Percentiles rank a stretch among this genome's conserved stretches.
Evolutionary conservation across 2,329 filamentous ascomycete species (phyloP).

Genomic region (Pezicula neosporulosa): DNA sequence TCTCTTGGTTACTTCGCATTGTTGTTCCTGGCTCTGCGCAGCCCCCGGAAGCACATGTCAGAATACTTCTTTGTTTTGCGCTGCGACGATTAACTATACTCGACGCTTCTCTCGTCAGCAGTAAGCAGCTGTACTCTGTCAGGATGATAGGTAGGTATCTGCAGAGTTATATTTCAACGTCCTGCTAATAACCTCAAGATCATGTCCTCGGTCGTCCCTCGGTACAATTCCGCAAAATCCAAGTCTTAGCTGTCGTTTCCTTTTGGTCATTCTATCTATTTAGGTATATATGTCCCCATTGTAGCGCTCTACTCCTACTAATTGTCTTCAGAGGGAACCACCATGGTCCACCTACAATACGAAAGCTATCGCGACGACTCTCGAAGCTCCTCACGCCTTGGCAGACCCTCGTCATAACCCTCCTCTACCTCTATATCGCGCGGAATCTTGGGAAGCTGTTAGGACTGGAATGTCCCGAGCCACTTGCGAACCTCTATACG

Average conservation of each 20-base stretch:
- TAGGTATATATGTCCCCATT: constrained; percentile 45
- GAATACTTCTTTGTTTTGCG: no score
- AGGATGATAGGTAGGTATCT: background rate
- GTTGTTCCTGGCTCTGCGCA: no score
- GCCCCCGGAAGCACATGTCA: no score
- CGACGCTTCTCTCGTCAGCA: no score
- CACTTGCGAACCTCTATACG: constrained; percentile 90
- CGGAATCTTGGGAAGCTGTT: constrained; percentile 93
- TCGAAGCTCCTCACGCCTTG: constrained; percentile 75
- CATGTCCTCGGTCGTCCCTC: constrained; percentile 91
- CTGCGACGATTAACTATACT: no score
- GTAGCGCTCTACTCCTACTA: constrained; percentile 4
- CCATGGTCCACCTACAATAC: constrained; percentile 80
- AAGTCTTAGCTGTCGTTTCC: constrained; percentile 84
- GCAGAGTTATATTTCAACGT: background rate
- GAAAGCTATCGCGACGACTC: constrained; percentile 67
- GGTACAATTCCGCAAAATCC: constrained; percentile 84
- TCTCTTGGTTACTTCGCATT: no score
- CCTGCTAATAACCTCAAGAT: constrained; percentile 44
- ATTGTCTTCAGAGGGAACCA: constrained; percentile 64
- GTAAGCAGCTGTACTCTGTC: no score
- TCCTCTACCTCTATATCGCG: constrained; percentile 86
- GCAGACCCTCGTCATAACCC: constrained; percentile 83
- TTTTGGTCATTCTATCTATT: constrained; percentile 89
- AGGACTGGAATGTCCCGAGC: constrained; percentile 87